Evolutionary conservation across 257 asterid species (phyloP).

Genomic region (Datura wrightii): DNA sequence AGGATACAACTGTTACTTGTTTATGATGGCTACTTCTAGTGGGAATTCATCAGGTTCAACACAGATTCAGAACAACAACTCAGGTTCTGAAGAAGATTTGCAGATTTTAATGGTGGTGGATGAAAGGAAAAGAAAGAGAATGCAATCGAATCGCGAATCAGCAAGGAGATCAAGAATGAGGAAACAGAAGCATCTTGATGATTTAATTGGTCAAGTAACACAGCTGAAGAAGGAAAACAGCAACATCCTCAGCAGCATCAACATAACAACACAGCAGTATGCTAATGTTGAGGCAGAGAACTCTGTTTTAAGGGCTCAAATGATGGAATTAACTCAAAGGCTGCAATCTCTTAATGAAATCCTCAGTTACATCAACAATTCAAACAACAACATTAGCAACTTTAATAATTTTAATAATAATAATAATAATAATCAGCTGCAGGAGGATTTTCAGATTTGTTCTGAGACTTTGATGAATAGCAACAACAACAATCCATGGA

Average conservation of each 20-base stretch:
- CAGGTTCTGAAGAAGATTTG: constrained; percentile 59
- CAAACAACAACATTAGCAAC: constrained; percentile 36
- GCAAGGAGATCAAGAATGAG: constrained; percentile 89
- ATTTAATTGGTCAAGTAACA: constrained; percentile 56
- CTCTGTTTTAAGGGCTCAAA: constrained; percentile 74
- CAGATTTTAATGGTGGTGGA: constrained; percentile 47
- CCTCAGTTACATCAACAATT: constrained; percentile 50
- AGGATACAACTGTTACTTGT: too few species aligned
- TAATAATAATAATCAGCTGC: constrained; percentile 34
- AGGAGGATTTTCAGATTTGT: constrained; percentile 45
- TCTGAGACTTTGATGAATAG: constrained; percentile 47
- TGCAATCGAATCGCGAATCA: constrained; percentile 92
- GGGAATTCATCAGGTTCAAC: constrained; percentile 69
- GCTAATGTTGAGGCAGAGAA: constrained; percentile 73
- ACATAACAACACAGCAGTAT: constrained; percentile 52
- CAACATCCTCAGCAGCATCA: constrained; percentile 48
- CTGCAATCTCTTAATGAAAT: constrained; percentile 72
- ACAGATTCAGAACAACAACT: constrained; percentile 42
- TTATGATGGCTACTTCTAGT: constrained; percentile 65
- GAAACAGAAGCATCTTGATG: constrained; percentile 85
- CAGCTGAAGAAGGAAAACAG: constrained; percentile 63
- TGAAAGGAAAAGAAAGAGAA: constrained; percentile 74
- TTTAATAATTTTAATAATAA: not conserved
- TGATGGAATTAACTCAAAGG: constrained; percentile 75
- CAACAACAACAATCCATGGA: constrained; percentile 55